Base-by-base conservation (phyloP, 331 rosid genomes). In the Ulmus americana region DNA sequence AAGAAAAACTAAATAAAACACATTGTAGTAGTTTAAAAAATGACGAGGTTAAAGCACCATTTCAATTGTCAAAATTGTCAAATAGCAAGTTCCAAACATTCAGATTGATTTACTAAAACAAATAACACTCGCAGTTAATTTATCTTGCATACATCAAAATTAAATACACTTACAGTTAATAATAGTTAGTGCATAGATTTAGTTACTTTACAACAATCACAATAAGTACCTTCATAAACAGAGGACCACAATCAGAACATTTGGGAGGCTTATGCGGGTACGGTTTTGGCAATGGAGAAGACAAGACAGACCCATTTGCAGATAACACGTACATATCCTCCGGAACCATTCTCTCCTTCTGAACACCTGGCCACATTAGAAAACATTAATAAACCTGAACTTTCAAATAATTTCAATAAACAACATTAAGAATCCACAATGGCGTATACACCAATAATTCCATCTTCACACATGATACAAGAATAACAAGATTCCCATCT, bases 221-320 rank as follows among this genome's bases (percentile, higher is more conserved):
- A 63, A 69, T 72, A 14, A 55, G 65, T 64, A 89, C 98, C 91
- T 89, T 92, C 88, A 84, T 79, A 76, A 89, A 89, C 64, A 83
- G 96, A 40, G 91, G 90, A 58, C 91, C 81, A 65, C 91, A 83
- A 59, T 89, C 97, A 47, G 91, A 80, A 76, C 95, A 82, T 75
- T 92, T 89, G 10, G 95, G 97, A 80, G 94, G 95, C 78, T 80
- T 86, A 58, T 89, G 86, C 0, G 95, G 96, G 76, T 70, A 89
- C 8, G 95, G 90, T 72, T 92, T 89, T 3, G 91, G 85, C 60
- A 86, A 80, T 63, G 98, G 98, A 54, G 89, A 65, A 62, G 78
- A 70, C 85, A 92, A 70, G 76, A 89, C 40, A 49, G 88, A 57
- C 52, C 97, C 97, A 74, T 64, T 74, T 8, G 85, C 74, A 61